phyloP scores from a whole-genome alignment of 345 rosid species.

The Durio zibethinus region DNA sequence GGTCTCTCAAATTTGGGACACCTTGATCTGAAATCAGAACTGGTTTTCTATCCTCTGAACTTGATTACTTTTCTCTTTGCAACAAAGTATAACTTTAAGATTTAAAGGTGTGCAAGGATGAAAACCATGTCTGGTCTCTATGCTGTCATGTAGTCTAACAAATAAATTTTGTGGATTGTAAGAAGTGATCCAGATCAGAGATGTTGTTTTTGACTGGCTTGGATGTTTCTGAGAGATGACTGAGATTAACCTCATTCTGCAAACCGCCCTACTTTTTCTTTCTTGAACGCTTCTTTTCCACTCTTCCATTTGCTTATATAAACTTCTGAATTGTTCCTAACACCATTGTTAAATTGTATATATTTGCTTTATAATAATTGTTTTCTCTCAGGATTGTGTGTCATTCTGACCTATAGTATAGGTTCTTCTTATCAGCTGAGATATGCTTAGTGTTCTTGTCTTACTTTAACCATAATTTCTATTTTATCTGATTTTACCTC shows the following conservation, averaged over 20 bases:
- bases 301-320: not conserved
- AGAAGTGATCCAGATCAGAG: not conserved
- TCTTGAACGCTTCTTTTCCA: not conserved
- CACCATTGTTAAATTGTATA: not conserved
- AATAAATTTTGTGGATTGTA: not conserved
- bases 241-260: not conserved
- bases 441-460: not conserved
- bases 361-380: not conserved
- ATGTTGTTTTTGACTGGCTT: not conserved
- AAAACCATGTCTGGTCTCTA: not conserved
- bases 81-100: not conserved
- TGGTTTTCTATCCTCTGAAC: not conserved
- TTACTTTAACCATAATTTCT: not conserved
- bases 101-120: not conserved
- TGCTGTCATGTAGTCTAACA: not conserved
- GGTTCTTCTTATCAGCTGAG: not conserved
- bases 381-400: not conserved
- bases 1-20: not conserved
- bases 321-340: not conserved
- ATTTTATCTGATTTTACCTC: slow-evolving; percentile 1
- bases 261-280: not conserved
- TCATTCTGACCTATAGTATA: not conserved
- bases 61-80: not conserved
- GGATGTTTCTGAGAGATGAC: not conserved
- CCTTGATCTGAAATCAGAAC: not conserved